phyloP scores from a whole-genome alignment of 2,329 filamentous ascomycete genomes.

The Phaeophleospora eucalypticola region DNA sequence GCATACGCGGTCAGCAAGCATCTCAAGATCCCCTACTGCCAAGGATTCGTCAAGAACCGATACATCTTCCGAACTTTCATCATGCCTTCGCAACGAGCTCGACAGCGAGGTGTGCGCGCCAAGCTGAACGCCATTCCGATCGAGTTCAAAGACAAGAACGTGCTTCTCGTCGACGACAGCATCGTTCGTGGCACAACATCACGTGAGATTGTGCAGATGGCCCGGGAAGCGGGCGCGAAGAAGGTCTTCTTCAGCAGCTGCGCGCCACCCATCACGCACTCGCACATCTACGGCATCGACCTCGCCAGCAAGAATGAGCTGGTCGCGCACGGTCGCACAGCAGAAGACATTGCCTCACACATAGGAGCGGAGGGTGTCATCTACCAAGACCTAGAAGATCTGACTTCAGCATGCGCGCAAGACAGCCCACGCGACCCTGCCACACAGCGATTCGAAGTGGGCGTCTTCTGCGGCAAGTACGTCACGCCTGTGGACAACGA shows the following conservation, averaged over 20 bases:
- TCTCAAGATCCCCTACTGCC: constrained; percentile 71
- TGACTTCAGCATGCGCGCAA: constrained; percentile 74
- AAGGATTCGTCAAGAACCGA: constrained; percentile 84
- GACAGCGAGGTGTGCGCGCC: constrained; percentile 80
- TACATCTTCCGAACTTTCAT: constrained; percentile 88
- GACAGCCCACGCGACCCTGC: constrained; percentile 57
- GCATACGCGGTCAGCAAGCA: constrained; percentile 71
- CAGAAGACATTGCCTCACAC: constrained; percentile 58
- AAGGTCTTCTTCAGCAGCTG: constrained; percentile 82
- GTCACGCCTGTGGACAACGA: constrained; percentile 71
- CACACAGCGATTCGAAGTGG: constrained; percentile 73
- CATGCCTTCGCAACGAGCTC: constrained; percentile 73
- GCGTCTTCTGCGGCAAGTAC: constrained; percentile 87
- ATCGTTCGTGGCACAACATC: constrained; percentile 84
- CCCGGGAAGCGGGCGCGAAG: constrained; percentile 73
- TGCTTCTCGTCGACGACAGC: constrained; percentile 83
- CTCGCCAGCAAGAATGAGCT: constrained; percentile 67
- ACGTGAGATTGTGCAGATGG: constrained; percentile 77
- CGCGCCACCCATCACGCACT: constrained; percentile 73
- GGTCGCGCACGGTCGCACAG: constrained; percentile 64
- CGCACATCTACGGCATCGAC: constrained; percentile 83
- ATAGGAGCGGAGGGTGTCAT: constrained; percentile 74
- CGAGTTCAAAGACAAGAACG: constrained; percentile 76
- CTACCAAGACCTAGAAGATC: constrained; percentile 70
- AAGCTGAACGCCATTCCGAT: constrained; percentile 84